phyloP scores from a whole-genome alignment of 1,284 basidiomycete genomes.

The Rhodotorula sp. region DNA sequence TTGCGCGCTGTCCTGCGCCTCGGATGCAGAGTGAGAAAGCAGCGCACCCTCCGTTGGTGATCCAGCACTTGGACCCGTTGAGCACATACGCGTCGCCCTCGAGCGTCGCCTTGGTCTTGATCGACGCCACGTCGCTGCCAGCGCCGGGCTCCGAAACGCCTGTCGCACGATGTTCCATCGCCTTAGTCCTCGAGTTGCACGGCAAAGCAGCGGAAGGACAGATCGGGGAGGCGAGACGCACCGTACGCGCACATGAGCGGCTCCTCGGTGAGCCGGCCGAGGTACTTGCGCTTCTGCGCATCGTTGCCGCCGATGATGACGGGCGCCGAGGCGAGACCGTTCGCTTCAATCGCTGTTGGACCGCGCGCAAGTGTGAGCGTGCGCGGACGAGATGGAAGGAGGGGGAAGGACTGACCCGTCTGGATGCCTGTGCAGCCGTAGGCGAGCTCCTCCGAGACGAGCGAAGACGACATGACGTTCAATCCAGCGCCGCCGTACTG shows the following conservation, averaged over 20 bases:
- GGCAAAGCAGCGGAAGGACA: constrained; percentile 1
- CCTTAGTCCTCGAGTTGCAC: background rate
- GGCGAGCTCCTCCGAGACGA: constrained; percentile 55
- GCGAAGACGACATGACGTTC: constrained; percentile 55
- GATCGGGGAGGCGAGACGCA: constrained; percentile 44
- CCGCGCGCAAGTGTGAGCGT: background rate
- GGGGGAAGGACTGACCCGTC: constrained; percentile 49
- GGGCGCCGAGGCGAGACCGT: constrained; percentile 59
- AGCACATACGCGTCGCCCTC: constrained; percentile 57
- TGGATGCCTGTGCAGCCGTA: constrained; percentile 59
- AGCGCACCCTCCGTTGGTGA: constrained; percentile 31
- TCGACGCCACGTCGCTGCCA: constrained; percentile 59
- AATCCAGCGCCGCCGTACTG: constrained; percentile 59
- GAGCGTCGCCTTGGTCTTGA: constrained; percentile 57
- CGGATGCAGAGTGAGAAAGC: background rate
- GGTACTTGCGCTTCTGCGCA: constrained; percentile 58
- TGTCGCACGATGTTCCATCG: background rate
- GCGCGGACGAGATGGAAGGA: too few relatives aligned
- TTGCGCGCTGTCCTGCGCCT: background rate
- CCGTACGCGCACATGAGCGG: constrained; percentile 60
- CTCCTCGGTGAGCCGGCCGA: constrained; percentile 61
- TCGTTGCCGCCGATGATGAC: constrained; percentile 57
- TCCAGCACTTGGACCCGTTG: constrained; percentile 60
- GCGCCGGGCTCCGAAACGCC: constrained; percentile 56
- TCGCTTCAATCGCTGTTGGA: constrained; percentile 51